phyloP scores from a whole-genome alignment of 2,329 filamentous ascomycete genomes.

The Saccharata proteae region DNA sequence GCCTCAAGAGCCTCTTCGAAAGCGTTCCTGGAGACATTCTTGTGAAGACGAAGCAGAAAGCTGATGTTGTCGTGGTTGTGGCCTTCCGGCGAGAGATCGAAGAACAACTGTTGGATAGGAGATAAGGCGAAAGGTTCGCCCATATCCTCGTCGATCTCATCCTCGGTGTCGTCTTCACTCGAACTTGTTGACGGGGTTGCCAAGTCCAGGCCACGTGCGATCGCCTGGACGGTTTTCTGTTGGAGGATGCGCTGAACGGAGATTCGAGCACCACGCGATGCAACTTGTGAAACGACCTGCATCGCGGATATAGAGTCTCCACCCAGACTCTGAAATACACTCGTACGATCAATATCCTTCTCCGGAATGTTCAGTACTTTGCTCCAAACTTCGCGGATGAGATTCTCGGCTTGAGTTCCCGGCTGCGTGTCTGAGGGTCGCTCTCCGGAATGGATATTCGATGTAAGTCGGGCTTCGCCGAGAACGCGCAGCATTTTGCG shows the following conservation, averaged over 20 bases:
- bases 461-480: not conserved
- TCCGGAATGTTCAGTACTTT: slow-evolving; percentile 2
- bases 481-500: slow-evolving; percentile 12
- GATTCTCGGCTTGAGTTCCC: slow-evolving; percentile 14
- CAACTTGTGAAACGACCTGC: slow-evolving; percentile 36
- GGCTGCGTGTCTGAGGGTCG: slow-evolving; percentile 15
- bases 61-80: slow-evolving; percentile 24
- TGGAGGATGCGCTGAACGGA: slow-evolving; percentile 37
- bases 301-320: slow-evolving; percentile 41
- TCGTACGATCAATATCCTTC: slow-evolving; percentile 22
- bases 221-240: slow-evolving; percentile 31
- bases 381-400: slow-evolving; percentile 13
- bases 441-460: slow-evolving; percentile 21
- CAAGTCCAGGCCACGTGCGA: slow-evolving; percentile 15
- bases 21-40: slow-evolving; percentile 15
- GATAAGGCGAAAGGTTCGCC: slow-evolving; percentile 20
- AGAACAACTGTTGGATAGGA: slow-evolving; percentile 22
- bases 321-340: slow-evolving; percentile 33
- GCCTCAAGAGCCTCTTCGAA: slow-evolving; percentile 15
- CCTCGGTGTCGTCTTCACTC: slow-evolving; percentile 12
- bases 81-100: slow-evolving; percentile 19
- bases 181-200: slow-evolving; percentile 8
- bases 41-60: slow-evolving; percentile 20
- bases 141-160: slow-evolving; percentile 18
- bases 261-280: slow-evolving; percentile 32